Percentiles rank a stretch among this genome's conserved stretches.
Conservation (phyloP, 495 filamentous ascomycete genomes). For the Neurospora intermedia region DNA sequence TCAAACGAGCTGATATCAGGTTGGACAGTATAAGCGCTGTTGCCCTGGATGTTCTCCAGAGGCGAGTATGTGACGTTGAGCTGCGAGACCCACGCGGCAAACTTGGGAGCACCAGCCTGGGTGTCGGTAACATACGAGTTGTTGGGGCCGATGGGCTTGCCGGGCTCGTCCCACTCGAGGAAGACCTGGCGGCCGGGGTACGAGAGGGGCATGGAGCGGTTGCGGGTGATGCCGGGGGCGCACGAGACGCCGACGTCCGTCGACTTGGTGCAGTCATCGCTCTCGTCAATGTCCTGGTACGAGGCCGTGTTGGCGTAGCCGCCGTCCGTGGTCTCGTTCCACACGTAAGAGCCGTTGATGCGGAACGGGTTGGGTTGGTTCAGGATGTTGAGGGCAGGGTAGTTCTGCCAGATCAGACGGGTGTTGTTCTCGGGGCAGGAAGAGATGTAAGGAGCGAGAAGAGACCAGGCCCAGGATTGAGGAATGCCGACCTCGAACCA, state of each 20-base stretch:
- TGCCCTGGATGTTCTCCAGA: conserved; percentile 42
- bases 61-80: conserved; percentile 76
- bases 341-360: conserved; percentile 42
- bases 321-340: conserved; percentile 43
- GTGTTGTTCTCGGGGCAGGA: conserved; percentile 67
- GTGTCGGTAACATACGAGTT: conserved; percentile 64
- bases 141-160: conserved; percentile 64
- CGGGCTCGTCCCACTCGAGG: conserved; percentile 64
- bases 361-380: conserved; percentile 69
- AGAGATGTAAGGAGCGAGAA: conserved; percentile 75
- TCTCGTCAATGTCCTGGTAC: conserved; percentile 23
- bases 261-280: conserved; percentile 41
- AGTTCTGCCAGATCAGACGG: conserved; percentile 79
- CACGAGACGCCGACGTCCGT: conserved; percentile 45
- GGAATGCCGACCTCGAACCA: conserved; percentile 78
- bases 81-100: conserved; percentile 72
- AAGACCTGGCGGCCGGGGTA: conserved; percentile 65
- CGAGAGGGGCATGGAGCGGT: conserved; percentile 56
- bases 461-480: conserved; percentile 81
- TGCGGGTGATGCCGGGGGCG: conserved; percentile 52
- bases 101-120: conserved; percentile 47
- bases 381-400: conserved; percentile 60
- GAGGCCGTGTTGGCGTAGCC: conserved; percentile 31
- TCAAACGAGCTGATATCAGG: conserved; percentile 51
- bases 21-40: conserved; percentile 58